Percentiles rank a stretch among this genome's conserved stretches.
These are phyloP conservation scores for Umbelopsis sp. DNA, from an alignment of 192 early-diverging fungal genomes.

Conservation along the genomic window DNA sequence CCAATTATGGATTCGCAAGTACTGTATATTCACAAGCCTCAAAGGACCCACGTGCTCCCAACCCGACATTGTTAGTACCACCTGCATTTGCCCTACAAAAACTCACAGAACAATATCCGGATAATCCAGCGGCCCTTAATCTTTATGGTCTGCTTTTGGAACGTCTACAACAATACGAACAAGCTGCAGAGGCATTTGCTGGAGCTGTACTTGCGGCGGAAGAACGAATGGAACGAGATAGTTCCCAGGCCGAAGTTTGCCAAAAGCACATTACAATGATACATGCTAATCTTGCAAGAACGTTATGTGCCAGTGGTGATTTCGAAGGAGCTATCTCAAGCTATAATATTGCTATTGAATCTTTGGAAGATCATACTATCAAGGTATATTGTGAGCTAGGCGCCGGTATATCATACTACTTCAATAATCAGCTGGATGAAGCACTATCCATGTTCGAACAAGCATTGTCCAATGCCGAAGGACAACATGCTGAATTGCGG, in stretches of 20 bases:
- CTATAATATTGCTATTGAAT: constrained; percentile 48
- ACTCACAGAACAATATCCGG: constrained; percentile 58
- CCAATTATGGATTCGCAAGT: constrained; percentile 61
- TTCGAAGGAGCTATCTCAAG: constrained; percentile 61
- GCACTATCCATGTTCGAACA: constrained; percentile 75
- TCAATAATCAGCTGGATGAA: constrained; percentile 63
- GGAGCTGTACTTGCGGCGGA: constrained; percentile 49
- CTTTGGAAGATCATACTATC: constrained; percentile 11
- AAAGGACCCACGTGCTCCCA: background rate
- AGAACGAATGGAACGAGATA: constrained; percentile 26
- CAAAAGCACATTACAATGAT: constrained; percentile 46
- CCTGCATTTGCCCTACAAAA: constrained; percentile 69
- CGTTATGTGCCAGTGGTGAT: constrained; percentile 61
- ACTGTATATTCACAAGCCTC: constrained; percentile 24
- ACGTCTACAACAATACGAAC: constrained; percentile 65
- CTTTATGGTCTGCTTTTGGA: constrained; percentile 80
- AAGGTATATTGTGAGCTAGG: constrained; percentile 58
- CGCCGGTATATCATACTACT: constrained; percentile 78
- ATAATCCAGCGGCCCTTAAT: constrained; percentile 63
- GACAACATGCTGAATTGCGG: constrained; percentile 50
- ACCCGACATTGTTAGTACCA: constrained; percentile 42
- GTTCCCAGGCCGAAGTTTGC: background rate
- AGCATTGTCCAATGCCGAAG: constrained; percentile 59
- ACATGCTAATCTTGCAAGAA: constrained; percentile 70
- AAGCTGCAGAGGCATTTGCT: constrained; percentile 68